These are phyloP conservation scores for Parasitella parasitica DNA, from an alignment of 371 early-diverging fungal genomes.

Conservation along the genomic window DNA sequence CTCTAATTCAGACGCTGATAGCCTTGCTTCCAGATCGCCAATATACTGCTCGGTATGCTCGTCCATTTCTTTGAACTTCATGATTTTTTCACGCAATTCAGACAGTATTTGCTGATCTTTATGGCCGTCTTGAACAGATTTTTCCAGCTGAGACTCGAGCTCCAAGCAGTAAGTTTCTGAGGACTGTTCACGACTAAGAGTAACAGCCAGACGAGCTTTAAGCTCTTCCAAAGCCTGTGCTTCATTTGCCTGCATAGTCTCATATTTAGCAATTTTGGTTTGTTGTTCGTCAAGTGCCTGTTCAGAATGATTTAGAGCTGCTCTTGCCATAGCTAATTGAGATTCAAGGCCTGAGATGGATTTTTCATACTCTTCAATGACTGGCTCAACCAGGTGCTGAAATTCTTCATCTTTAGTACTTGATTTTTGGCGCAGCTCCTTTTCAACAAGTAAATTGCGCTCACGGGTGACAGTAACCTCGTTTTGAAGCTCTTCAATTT, in stretches of 20 bases:
- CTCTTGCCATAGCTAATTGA: slow-evolving; percentile 55
- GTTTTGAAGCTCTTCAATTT: slow-evolving; percentile 32
- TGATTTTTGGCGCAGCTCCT: not conserved
- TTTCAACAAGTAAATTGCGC: slow-evolving; percentile 21
- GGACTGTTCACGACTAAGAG: slow-evolving; percentile 27
- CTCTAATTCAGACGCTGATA: slow-evolving; percentile 18
- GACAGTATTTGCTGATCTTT: slow-evolving; percentile 32
- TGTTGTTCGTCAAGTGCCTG: slow-evolving; percentile 50
- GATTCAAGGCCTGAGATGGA: slow-evolving; percentile 58
- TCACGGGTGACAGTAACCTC: slow-evolving; percentile 27
- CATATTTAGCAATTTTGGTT: slow-evolving; percentile 33
- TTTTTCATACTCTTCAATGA: slow-evolving; percentile 70
- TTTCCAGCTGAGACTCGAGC: slow-evolving; percentile 8
- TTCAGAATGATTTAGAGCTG: slow-evolving; percentile 52
- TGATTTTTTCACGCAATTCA: slow-evolving; percentile 37
- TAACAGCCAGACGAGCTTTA: slow-evolving; percentile 18
- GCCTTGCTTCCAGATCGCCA: slow-evolving; percentile 36
- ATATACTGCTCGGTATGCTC: slow-evolving; percentile 51
- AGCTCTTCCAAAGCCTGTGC: slow-evolving; percentile 21
- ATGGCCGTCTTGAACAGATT: slow-evolving; percentile 2
- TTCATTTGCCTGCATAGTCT: slow-evolving; percentile 23
- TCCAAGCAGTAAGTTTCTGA: slow-evolving; percentile 20
- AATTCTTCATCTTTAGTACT: slow-evolving; percentile 28
- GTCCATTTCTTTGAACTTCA: slow-evolving; percentile 43
- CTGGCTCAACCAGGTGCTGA: slow-evolving; percentile 64